Conservation (phyloP, 2,329 filamentous ascomycete genomes). For the Paecilomyces sp. region DNA sequence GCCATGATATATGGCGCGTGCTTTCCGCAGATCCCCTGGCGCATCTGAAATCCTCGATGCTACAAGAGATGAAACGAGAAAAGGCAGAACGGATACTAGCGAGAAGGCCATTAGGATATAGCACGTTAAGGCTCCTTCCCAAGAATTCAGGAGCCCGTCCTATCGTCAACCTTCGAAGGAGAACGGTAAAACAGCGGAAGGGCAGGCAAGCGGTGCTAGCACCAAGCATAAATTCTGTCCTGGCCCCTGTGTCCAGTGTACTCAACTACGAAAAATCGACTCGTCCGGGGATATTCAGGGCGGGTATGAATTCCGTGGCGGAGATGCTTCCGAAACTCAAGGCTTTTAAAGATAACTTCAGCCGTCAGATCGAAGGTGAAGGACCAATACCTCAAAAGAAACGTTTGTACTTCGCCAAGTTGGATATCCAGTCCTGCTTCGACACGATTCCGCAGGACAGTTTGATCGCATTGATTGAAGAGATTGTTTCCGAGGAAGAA, state of each 20-base stretch:
- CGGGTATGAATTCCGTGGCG: conserved; percentile 71
- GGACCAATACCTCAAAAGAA: conserved; percentile 25
- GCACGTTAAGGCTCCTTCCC: conserved; percentile 72
- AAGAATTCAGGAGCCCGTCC: conserved; percentile 71
- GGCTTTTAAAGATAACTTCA: conserved; percentile 50
- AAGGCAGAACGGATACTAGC: conserved; percentile 53
- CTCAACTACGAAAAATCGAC: conserved; percentile 66
- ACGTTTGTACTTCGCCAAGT: conserved; percentile 75
- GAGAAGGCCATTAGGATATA: conserved; percentile 63
- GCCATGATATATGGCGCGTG: conserved; percentile 82
- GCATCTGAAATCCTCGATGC: conserved; percentile 62
- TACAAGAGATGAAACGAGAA: conserved; percentile 63
- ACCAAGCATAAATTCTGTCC: conserved; percentile 60
- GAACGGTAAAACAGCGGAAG: conserved; percentile 43
- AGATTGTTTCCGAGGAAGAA: conserved; percentile 47
- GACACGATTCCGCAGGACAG: conserved; percentile 85
- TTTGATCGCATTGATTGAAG: conserved; percentile 59
- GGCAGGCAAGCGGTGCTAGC: conserved; percentile 43
- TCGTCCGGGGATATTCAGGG: conserved; percentile 60
- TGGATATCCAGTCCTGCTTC: conserved; percentile 88
- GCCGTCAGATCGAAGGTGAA: conserved; percentile 7
- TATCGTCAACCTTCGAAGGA: conserved; percentile 76
- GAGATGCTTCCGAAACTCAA: conserved; percentile 72
- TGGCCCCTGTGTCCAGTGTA: conserved; percentile 68
- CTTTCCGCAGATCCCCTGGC: conserved; percentile 67